Conservation (phyloP, 768 basidiomycete species). For the Leccinum variicolor region DNA sequence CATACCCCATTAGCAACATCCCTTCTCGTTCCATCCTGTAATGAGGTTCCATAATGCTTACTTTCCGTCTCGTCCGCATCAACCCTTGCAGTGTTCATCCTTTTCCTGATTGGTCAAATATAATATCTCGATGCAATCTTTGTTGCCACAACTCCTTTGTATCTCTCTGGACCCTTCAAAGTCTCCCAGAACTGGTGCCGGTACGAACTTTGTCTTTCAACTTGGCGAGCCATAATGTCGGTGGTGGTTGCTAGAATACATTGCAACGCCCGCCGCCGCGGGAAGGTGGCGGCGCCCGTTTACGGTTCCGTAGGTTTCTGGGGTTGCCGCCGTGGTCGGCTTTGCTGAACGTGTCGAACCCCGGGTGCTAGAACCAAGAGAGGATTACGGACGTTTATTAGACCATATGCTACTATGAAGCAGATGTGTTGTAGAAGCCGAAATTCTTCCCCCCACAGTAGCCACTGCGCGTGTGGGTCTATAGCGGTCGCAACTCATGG, state of each 20-base stretch:
- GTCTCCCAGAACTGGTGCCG: neutral
- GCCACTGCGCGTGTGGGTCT: neutral
- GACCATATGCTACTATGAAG: neutral
- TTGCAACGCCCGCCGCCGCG: neutral
- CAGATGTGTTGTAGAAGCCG: neutral
- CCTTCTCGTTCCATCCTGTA: conserved; percentile 15
- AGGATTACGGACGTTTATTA: neutral
- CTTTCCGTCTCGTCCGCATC: conserved; percentile 5
- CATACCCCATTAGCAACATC: conserved; percentile 12
- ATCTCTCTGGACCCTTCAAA: neutral
- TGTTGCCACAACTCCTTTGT: neutral
- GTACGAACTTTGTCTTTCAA: neutral
- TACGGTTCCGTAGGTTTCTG: neutral
- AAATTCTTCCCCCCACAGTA: neutral
- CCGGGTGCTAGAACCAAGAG: neutral
- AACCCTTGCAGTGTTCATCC: conserved; percentile 5
- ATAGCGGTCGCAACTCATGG: neutral
- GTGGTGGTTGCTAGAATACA: neutral
- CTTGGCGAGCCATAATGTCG: neutral
- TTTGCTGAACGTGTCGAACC: neutral
- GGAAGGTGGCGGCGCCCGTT: neutral
- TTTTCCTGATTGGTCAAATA: neutral
- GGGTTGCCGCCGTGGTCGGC: neutral
- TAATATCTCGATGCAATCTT: neutral
- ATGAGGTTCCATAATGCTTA: conserved; percentile 15